Evolutionary conservation across 2,329 filamentous ascomycete species (phyloP).

Genomic region (Eutypella sp.): DNA sequence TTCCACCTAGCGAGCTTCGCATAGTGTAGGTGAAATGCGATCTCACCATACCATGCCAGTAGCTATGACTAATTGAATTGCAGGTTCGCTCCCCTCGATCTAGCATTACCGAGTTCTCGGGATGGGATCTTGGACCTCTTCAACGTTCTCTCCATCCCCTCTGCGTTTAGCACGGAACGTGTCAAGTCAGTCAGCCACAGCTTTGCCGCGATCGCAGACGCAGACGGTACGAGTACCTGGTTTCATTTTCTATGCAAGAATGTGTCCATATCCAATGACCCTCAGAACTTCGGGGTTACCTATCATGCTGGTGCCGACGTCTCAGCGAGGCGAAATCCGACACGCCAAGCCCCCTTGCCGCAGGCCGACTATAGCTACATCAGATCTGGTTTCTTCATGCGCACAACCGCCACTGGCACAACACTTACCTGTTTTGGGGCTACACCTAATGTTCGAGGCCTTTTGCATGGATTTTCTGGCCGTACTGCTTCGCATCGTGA

Average conservation of each 20-base stretch:
- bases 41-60: no score
- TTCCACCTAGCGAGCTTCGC: not conserved
- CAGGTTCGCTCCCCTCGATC: not conserved
- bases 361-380: slow-evolving; percentile 11
- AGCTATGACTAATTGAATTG: not conserved
- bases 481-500: slow-evolving; percentile 2
- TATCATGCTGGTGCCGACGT: not conserved
- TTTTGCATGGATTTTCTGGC: slow-evolving; percentile 1
- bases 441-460: not conserved
- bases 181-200: slow-evolving; percentile 29
- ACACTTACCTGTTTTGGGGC: slow-evolving; percentile 14
- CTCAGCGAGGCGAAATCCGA: not conserved
- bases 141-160: slow-evolving; percentile 23
- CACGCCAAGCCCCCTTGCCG: not conserved
- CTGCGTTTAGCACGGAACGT: slow-evolving; percentile 27
- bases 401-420: slow-evolving; percentile 1
- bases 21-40: not conserved
- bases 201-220: slow-evolving; percentile 23
- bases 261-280: slow-evolving; percentile 13
- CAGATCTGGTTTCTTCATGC: slow-evolving; percentile 12
- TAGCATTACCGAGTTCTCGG: slow-evolving; percentile 16
- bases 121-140: slow-evolving; percentile 23
- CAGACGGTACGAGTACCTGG: slow-evolving; percentile 24
- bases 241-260: slow-evolving; percentile 33
- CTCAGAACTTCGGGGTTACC: not conserved